phyloP scores from a whole-genome alignment of 169 alveolate genomes.

The Theileria luwenshuni region DNA sequence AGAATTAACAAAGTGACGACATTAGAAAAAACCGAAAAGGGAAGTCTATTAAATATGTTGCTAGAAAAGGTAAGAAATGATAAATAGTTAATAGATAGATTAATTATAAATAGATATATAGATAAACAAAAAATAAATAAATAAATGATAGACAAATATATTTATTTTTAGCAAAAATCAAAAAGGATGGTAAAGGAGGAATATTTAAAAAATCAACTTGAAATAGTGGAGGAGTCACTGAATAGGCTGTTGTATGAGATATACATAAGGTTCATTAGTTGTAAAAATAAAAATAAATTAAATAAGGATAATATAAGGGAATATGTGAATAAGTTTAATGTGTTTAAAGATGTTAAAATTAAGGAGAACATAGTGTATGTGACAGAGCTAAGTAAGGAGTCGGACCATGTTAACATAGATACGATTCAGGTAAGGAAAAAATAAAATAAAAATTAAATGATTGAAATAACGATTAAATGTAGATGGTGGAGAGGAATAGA shows the following conservation, averaged over 20 bases:
- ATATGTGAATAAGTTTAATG: neutral
- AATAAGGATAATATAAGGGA: neutral
- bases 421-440: slow-evolving; percentile 38
- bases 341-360: neutral
- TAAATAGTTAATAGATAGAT: neutral
- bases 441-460: neutral
- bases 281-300: neutral
- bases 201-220: slow-evolving; percentile 8
- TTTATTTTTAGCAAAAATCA: no score
- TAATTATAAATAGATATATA: no score
- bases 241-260: slow-evolving; percentile 26
- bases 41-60: no score
- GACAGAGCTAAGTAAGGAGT: neutral
- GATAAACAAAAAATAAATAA: no score
- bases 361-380: slow-evolving; percentile 30
- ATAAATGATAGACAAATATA: slow-evolving; percentile 3
- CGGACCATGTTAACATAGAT: slow-evolving; percentile 37
- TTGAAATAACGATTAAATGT: neutral
- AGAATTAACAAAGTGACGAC: no score
- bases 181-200: neutral
- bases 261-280: slow-evolving; percentile 15
- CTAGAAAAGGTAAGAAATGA: neutral
- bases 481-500: slow-evolving; percentile 23
- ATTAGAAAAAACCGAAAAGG: no score
- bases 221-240: slow-evolving; percentile 49